Evolutionary conservation across 371 early-diverging fungal species (phyloP).

Genomic region (Mucor piriformis): DNA sequence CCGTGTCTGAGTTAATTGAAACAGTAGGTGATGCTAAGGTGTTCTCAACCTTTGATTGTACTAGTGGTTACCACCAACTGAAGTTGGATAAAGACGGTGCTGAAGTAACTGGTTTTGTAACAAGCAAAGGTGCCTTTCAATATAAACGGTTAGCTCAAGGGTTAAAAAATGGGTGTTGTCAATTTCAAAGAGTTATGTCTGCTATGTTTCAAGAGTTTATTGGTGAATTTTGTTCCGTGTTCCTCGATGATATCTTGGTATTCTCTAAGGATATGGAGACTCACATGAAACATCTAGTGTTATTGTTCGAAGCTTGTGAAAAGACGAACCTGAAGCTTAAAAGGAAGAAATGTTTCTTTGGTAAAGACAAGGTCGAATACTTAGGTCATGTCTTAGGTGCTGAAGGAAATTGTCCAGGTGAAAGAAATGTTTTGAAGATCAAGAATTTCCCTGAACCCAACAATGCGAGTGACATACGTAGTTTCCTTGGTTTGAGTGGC

Average conservation of each 20-base stretch:
- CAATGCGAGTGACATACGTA: slow-evolving; percentile 19
- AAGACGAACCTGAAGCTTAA: slow-evolving; percentile 33
- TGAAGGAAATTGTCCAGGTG: slow-evolving; percentile 26
- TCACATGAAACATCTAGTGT: slow-evolving; percentile 35
- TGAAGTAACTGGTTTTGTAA: slow-evolving; percentile 46
- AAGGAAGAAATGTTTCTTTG: slow-evolving; percentile 45
- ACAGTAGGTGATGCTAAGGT: slow-evolving; percentile 21
- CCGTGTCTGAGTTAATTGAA: slow-evolving; percentile 33
- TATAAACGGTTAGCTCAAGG: slow-evolving; percentile 47
- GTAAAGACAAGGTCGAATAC: slow-evolving; percentile 18
- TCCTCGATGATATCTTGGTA: slow-evolving; percentile 43
- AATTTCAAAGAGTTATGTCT: slow-evolving; percentile 51
- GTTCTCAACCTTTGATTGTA: slow-evolving; percentile 44
- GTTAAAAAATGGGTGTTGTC: slow-evolving; percentile 13
- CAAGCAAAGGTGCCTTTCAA: neutral
- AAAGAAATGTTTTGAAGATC: slow-evolving; percentile 16
- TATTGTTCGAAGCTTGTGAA: slow-evolving; percentile 27
- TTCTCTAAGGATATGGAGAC: slow-evolving; percentile 21
- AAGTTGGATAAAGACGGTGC: slow-evolving; percentile 19
- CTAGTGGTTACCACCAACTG: slow-evolving; percentile 50
- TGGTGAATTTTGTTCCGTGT: slow-evolving; percentile 35
- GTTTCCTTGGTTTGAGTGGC: slow-evolving; percentile 34
- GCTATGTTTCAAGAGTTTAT: slow-evolving; percentile 8
- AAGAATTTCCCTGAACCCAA: slow-evolving; percentile 5
- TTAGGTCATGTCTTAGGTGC: slow-evolving; percentile 41